Evolutionary conservation across 1,284 basidiomycete species (phyloP).

Genomic region (Xerocomus nothofagi): DNA sequence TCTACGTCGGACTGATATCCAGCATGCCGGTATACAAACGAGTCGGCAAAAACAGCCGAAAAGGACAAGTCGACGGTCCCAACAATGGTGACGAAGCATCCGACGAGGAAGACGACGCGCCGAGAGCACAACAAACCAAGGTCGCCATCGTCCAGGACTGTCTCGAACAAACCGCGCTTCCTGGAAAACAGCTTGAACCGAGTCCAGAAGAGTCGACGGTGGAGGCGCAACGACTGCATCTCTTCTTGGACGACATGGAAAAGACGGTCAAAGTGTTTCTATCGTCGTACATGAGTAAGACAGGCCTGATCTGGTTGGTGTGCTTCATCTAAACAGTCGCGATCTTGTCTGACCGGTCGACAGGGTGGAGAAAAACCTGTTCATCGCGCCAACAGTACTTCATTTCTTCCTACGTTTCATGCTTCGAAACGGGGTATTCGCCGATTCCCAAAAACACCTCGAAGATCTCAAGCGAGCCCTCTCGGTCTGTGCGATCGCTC

Average conservation of each 20-base stretch:
- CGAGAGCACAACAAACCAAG: conserved; percentile 22
- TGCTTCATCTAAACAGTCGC: neutral
- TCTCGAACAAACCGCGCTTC: conserved; percentile 35
- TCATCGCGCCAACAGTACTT: conserved; percentile 45
- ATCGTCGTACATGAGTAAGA: conserved; percentile 47
- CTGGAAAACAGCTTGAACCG: conserved; percentile 33
- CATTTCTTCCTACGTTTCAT: conserved; percentile 51
- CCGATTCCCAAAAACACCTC: conserved; percentile 24
- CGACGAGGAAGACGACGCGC: conserved; percentile 30
- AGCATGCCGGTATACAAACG: conserved; percentile 29
- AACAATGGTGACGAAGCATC: conserved; percentile 20
- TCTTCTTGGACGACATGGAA: conserved; percentile 48
- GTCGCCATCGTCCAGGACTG: conserved; percentile 28
- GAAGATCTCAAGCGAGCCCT: conserved; percentile 36
- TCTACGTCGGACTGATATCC: conserved; percentile 29
- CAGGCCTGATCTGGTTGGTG: conserved; percentile 47
- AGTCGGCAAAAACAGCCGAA: conserved; percentile 16
- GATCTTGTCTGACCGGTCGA: conserved; percentile 1
- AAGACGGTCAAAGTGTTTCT: conserved; percentile 49
- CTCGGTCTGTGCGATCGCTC: conserved; percentile 39
- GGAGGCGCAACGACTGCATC: conserved; percentile 30
- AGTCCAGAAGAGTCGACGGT: conserved; percentile 10
- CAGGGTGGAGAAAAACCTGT: conserved; percentile 32
- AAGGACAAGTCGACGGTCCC: conserved; percentile 25
- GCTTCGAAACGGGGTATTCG: conserved; percentile 43